Evolutionary conservation across 176 grass and related monocot species (phyloP).

Genomic region (Leersia perrieri): DNA sequence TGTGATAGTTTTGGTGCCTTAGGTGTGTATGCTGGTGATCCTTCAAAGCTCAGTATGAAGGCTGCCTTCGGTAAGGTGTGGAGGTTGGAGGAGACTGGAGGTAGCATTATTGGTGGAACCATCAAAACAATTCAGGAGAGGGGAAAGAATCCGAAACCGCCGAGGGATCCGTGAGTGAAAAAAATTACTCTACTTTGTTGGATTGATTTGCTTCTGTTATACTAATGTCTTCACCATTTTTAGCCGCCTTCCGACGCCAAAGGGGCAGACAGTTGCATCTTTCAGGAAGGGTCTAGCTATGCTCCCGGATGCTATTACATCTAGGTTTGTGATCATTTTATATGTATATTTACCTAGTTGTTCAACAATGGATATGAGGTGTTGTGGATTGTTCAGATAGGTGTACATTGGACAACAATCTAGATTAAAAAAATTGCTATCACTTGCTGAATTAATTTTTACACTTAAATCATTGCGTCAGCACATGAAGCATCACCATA

Average conservation of each 20-base stretch:
- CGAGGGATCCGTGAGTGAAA: slow-evolving; percentile 68
- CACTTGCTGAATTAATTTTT: background rate
- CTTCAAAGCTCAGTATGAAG: slow-evolving; percentile 89
- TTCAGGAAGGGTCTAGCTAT: slow-evolving; percentile 86
- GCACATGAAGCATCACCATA: background rate
- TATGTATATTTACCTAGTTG: slow-evolving; percentile 2
- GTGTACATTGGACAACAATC: background rate
- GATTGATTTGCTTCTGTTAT: background rate
- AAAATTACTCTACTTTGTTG: background rate
- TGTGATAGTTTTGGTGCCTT: background rate
- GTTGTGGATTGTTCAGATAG: background rate
- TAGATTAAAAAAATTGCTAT: background rate
- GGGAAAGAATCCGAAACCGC: slow-evolving; percentile 56
- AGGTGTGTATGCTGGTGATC: slow-evolving; percentile 96
- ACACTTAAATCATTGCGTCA: background rate
- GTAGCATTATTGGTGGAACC: slow-evolving; percentile 90
- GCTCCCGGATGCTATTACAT: slow-evolving; percentile 87
- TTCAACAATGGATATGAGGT: background rate
- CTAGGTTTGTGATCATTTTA: slow-evolving; percentile 49
- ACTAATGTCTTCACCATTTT: slow-evolving; percentile 19
- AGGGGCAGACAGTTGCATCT: slow-evolving; percentile 96
- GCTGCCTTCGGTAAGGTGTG: slow-evolving; percentile 96
- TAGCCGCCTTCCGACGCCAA: slow-evolving; percentile 73
- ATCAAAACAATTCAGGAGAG: slow-evolving; percentile 90
- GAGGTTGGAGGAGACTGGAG: slow-evolving; percentile 70